Base-by-base conservation (phyloP, 495 filamentous ascomycete genomes). In the Xylaria acuta region DNA sequence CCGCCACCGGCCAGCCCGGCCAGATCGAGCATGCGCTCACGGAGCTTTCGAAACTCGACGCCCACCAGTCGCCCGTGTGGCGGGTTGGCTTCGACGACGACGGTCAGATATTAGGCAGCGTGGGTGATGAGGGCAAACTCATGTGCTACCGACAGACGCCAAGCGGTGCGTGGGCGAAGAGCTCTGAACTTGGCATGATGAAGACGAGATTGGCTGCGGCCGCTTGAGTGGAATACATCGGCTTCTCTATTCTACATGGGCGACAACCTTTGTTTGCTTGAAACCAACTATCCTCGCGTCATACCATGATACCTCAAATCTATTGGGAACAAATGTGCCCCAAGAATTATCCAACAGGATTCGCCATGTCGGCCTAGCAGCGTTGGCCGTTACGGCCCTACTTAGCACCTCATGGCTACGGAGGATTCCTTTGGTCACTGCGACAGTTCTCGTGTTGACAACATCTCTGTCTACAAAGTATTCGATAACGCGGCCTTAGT, bases 71-170 rank as follows among this genome's bases (percentile, higher is more conserved):
- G 38, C 88, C 88, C 5, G 87, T 91, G 6, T 91, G 89, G 89
- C 80, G 86, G 65, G 87, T 90, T 7, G 84, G 81, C 3, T 91
- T 90, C 75, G 88, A 90, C 70, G 86, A 87, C 34, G 89, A 90
- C 64, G 89, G 89, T 11, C 87, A 88, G 69, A 84, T 90, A 32
- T 73, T 91, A 64, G 88, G 86, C 1, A 88, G 84, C 22, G 86
- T 87, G 6, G 89, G 88, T 4, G 89, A 91, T 67, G 89, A 91
- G 76, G 89, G 89, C 14, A 88, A 85, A 75, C 78, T 91, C 27
- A 79, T 87, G 74, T 83, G 89, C 64, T 90, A 88, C 77, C 82
- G 87, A 32, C 83, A 86, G 74, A 82, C 80, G 58, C 87, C 87
- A 1, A 83, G 85, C 72, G 87, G 87, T 8, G 71, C 78, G 22